Percentiles rank a stretch among this genome's conserved stretches.
phyloP scores from a whole-genome alignment of 2,329 filamentous ascomycete genomes.

The Sclerotinia glacialis region DNA sequence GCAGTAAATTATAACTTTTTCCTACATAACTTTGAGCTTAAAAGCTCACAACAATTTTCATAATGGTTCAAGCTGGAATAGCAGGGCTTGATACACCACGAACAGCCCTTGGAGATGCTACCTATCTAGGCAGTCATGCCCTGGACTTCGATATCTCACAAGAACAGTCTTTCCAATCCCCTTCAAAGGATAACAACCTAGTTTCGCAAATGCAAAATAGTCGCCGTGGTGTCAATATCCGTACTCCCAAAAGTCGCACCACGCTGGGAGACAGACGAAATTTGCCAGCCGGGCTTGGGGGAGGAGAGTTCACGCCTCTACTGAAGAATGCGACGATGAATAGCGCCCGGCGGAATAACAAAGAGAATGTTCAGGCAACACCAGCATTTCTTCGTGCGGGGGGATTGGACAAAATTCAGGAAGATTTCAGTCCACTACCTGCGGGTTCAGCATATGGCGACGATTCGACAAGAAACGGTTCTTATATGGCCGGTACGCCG shows the following conservation, averaged over 20 bases:
- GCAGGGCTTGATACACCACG: slow-evolving; percentile 78
- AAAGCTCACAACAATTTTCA: slow-evolving; percentile 35
- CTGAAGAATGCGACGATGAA: slow-evolving; percentile 76
- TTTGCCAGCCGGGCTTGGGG: slow-evolving; percentile 57
- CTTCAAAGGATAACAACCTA: slow-evolving; percentile 69
- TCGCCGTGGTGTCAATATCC: slow-evolving; percentile 54
- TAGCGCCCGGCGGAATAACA: slow-evolving; percentile 64
- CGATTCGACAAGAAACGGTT: slow-evolving; percentile 57
- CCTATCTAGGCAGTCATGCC: slow-evolving; percentile 64
- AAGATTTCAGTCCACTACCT: slow-evolving; percentile 72
- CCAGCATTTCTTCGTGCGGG: slow-evolving; percentile 62
- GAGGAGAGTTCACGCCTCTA: slow-evolving; percentile 88
- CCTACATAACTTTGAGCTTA: slow-evolving; percentile 28
- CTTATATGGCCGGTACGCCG: slow-evolving; percentile 66
- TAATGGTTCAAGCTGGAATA: slow-evolving; percentile 64
- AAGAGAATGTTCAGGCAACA: slow-evolving; percentile 63
- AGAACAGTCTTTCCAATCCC: slow-evolving; percentile 83
- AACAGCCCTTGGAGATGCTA: slow-evolving; percentile 80
- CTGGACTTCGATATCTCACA: slow-evolving; percentile 80
- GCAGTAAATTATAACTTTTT: slow-evolving; percentile 28
- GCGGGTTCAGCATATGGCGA: slow-evolving; percentile 63
- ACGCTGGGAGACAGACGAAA: slow-evolving; percentile 71
- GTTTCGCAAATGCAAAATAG: slow-evolving; percentile 72
- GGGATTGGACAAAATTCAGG: slow-evolving; percentile 60
- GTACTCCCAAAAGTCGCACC: slow-evolving; percentile 69